phyloP scores from a whole-genome alignment of 2,329 filamentous ascomycete genomes.

The Fusarium sp. region DNA sequence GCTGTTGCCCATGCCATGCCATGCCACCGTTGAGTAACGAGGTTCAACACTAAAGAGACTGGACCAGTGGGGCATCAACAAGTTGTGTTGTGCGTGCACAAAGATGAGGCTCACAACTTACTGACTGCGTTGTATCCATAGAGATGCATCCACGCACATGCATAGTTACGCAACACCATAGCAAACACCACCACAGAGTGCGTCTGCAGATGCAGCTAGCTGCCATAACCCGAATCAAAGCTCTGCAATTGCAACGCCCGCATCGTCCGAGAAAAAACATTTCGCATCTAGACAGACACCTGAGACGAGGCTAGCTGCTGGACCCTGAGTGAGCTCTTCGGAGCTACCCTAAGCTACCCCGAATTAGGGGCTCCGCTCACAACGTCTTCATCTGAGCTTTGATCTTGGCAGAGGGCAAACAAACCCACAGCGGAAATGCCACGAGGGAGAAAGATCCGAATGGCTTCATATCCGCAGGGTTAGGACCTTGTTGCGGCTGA shows the following conservation, averaged over 20 bases:
- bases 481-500: background rate
- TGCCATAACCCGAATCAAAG: background rate
- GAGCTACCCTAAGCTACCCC: slow-evolving; percentile 26
- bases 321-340: slow-evolving; percentile 23
- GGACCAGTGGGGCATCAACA: background rate
- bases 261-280: slow-evolving; percentile 15
- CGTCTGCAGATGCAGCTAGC: background rate
- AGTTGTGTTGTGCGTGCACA: slow-evolving; percentile 9
- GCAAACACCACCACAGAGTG: background rate
- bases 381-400: slow-evolving; percentile 12
- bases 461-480: slow-evolving; percentile 3
- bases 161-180: background rate
- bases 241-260: slow-evolving; percentile 8
- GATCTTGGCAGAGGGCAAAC: slow-evolving; percentile 3
- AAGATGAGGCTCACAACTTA: slow-evolving; percentile 7
- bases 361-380: slow-evolving; percentile 7
- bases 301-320: slow-evolving; percentile 25
- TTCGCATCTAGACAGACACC: slow-evolving; percentile 15
- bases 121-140: slow-evolving; percentile 3
- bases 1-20: background rate
- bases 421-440: slow-evolving; percentile 5
- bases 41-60: background rate
- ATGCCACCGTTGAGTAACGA: background rate
- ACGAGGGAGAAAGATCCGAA: slow-evolving; percentile 5
- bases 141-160: background rate